A percentile compares a stretch with the other conserved stretches of the same genome.
Conservation (phyloP, 2,329 filamentous ascomycete species). For the Phyllosticta capitalensis region DNA sequence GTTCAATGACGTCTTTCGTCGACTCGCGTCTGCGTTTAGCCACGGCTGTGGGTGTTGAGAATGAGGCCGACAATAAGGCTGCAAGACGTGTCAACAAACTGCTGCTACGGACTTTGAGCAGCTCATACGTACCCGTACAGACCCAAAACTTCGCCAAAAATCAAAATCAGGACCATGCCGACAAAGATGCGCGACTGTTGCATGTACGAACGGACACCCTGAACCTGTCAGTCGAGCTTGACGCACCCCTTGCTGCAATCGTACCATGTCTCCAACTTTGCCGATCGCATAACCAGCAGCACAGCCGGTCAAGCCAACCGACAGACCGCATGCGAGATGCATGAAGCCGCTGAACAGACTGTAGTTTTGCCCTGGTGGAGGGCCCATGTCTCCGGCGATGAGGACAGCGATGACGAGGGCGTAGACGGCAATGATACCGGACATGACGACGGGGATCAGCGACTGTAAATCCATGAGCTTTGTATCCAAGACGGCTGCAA, state of each 20-base stretch:
- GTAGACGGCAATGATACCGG: constrained; percentile 97
- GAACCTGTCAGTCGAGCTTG: constrained; percentile 11
- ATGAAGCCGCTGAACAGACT: constrained; percentile 87
- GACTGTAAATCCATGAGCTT: constrained; percentile 42
- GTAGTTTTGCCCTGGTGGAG: constrained; percentile 59
- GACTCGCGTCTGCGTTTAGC: constrained; percentile 20
- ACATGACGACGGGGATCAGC: constrained; percentile 89
- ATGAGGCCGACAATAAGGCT: constrained; percentile 90
- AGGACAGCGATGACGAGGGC: constrained; percentile 93
- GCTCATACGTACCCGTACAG: constrained; percentile 69
- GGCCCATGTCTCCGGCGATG: constrained; percentile 80
- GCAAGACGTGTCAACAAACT: constrained; percentile 12
- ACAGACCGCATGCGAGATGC: constrained; percentile 83
- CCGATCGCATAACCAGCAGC: constrained; percentile 62
- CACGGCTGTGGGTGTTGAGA: constrained; percentile 76
- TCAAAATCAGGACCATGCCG: constrained; percentile 96
- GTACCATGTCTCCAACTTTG: constrained; percentile 80
- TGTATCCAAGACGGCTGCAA: constrained; percentile 8
- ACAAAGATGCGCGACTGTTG: constrained; percentile 92
- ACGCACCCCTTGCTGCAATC: constrained; percentile 16
- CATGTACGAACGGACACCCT: constrained; percentile 89
- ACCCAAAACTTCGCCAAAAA: constrained; percentile 95
- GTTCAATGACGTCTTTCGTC: background rate
- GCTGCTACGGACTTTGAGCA: background rate
- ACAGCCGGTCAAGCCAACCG: constrained; percentile 47